Conservation (phyloP, 495 filamentous ascomycete species). For the Evansstolkia leycettana region DNA sequence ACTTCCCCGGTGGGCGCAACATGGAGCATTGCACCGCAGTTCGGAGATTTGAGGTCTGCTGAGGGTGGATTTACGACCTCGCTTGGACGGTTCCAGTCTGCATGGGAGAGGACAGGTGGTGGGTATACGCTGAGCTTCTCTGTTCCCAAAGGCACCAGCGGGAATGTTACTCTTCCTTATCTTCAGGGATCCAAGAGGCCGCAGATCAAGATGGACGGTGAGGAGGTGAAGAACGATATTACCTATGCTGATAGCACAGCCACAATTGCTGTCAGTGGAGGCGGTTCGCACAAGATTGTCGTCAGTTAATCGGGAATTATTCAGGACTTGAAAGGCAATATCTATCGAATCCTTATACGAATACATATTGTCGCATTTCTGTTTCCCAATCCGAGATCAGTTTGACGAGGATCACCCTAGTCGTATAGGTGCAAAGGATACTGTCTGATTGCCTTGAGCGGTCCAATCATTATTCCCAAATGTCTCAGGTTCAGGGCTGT, state of each 20-base stretch:
- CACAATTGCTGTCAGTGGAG: constrained; percentile 12
- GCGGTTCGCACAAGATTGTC: constrained; percentile 18
- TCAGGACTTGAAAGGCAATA: neutral
- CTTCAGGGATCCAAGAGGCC: constrained; percentile 11
- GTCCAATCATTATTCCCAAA: too few species aligned
- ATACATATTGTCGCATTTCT: too few species aligned
- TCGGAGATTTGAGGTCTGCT: constrained; percentile 37
- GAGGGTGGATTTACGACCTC: constrained; percentile 44
- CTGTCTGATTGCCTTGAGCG: too few species aligned
- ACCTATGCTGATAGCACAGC: constrained; percentile 11
- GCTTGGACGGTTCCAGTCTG: constrained; percentile 37
- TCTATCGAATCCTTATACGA: too few species aligned
- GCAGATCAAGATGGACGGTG: constrained; percentile 18
- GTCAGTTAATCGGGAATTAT: constrained; percentile 3
- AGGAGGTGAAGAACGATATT: constrained; percentile 9
- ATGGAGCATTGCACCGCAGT: constrained; percentile 39
- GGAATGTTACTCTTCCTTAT: constrained; percentile 27
- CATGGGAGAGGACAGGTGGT: constrained; percentile 19
- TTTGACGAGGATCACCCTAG: too few species aligned
- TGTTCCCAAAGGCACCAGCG: constrained; percentile 34
- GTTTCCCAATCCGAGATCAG: too few species aligned
- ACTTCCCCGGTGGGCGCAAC: constrained; percentile 31
- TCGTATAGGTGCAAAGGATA: too few species aligned
- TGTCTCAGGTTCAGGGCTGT: too few species aligned
- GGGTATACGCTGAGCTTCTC: constrained; percentile 22